Percentiles rank a stretch among this genome's conserved stretches.
These are phyloP conservation scores for Parmelia sp. DNA, from an alignment of 495 filamentous ascomycete species.

Conservation along the genomic window DNA sequence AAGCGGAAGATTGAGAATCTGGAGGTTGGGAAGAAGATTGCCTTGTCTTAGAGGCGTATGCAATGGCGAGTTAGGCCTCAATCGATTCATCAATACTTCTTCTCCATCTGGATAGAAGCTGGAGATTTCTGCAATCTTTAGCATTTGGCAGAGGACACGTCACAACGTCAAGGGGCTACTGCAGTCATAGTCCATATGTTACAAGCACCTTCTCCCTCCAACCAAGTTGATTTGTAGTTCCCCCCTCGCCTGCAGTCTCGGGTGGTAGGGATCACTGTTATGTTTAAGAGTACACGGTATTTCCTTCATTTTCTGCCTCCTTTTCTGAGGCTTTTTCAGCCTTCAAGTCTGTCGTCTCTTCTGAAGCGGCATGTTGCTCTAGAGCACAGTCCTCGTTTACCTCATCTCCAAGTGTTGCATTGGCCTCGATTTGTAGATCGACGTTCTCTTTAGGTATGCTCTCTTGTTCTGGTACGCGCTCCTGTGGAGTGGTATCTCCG, in stretches of 20 bases:
- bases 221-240: no score
- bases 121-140: neutral
- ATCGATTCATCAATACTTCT: neutral
- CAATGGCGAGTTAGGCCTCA: neutral
- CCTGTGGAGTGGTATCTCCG: neutral
- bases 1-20: conserved; percentile 38
- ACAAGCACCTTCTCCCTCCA: no score
- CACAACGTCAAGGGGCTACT: neutral
- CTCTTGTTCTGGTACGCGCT: neutral
- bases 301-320: neutral
- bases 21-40: conserved; percentile 34
- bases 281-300: no score
- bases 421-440: neutral
- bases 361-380: neutral
- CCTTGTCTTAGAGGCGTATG: neutral
- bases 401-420: neutral
- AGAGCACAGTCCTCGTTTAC: neutral
- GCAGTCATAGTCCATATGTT: no score
- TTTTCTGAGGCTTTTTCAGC: neutral
- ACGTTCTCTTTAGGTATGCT: neutral
- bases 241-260: neutral
- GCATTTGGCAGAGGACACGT: neutral
- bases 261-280: neutral
- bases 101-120: neutral
- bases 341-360: neutral